These are phyloP conservation scores for Gryganskiella cystojenkinii DNA, from an alignment of 192 early-diverging fungal genomes.

Conservation along the genomic window DNA sequence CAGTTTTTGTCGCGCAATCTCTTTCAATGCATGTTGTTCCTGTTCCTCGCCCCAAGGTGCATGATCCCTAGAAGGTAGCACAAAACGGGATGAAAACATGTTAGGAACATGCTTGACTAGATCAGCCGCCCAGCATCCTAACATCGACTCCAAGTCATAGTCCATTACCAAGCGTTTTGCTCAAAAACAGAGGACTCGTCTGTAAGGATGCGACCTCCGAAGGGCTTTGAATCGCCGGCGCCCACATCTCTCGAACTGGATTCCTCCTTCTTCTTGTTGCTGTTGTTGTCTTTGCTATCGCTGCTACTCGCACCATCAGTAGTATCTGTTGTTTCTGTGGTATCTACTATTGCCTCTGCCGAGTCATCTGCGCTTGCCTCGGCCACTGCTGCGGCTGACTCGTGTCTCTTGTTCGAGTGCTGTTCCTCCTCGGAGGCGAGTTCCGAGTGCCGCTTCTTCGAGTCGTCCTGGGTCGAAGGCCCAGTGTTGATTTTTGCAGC, in stretches of 20 bases:
- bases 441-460: not conserved
- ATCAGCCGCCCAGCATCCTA: too few relatives aligned
- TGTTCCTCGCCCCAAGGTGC: constrained; percentile 91
- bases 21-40: constrained; percentile 77
- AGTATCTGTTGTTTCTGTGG: too few relatives aligned
- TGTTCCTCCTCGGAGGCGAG: not conserved
- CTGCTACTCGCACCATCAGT: too few relatives aligned
- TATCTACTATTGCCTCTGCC: constrained; percentile 16
- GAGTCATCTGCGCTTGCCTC: constrained; percentile 5
- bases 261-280: constrained; percentile 29
- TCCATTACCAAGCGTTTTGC: constrained; percentile 96
- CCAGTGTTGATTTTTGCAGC: too few relatives aligned
- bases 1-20: constrained; percentile 78
- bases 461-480: too few relatives aligned
- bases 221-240: constrained; percentile 48
- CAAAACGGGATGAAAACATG: too few relatives aligned
- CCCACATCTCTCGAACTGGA: constrained; percentile 42
- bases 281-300: not conserved
- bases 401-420: not conserved
- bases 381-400: not conserved
- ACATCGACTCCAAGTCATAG: too few relatives aligned
- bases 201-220: constrained; percentile 82
- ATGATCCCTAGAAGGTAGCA: constrained; percentile 98
- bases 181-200: constrained; percentile 83
- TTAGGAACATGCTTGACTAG: too few relatives aligned